Evolutionary conservation across 2,329 filamentous ascomycete species (phyloP), one percentile per base, ranked within the genome.

Genomic region (Scedosporium dehoogii): DNA sequence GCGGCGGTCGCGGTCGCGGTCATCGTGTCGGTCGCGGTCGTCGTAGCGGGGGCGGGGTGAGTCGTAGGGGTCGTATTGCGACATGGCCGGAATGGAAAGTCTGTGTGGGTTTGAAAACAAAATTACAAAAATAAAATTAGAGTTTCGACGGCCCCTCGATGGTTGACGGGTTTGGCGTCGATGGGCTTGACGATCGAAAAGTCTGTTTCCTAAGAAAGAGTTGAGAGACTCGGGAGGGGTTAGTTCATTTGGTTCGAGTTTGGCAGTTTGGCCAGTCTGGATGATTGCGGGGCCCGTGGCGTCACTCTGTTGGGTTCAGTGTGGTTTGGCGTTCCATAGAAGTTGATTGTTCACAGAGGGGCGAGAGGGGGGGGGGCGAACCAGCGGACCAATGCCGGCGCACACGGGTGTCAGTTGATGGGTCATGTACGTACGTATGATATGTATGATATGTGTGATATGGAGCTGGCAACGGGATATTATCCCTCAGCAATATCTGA

Each of bases 41-140:
- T 76, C 69, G 51, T 55, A 27, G 68, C 76, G 71, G 60, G 69
- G 51, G 68, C 73, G 74, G 27, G 72, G 74, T 42, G 62, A 33
- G 55, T 84, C 81, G 69, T 84, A 83, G 59, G 75, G 73, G 69
- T 85, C 82, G 77, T 85, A 85, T 67, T 77, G 75, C 65, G 75
- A 71, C 74, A 76, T 77, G 27, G n/a, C 51, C 51, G 23, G 6
- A 38, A 55, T 18, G 55, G 23, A 57, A 27, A n/a, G n/a, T 21
- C 27, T 10, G 10, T 55, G n/a, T 55, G n/a, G 42, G 29, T 38
- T 18, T 25, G 9, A 23, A 48, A 53, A 64, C 46, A 27, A 64
- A 62, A 51, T 44, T 57, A n/a, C 3, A 23, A 64, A 51, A 25
- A 62, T 58, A 59, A 59, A 2, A 29, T 46, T 53, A 60, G 59